A percentile compares a stretch with the other conserved stretches of the same genome.
These are phyloP conservation scores for Lolium rigidum DNA, from an alignment of 176 grass and related monocot genomes.

Conservation along the genomic window DNA sequence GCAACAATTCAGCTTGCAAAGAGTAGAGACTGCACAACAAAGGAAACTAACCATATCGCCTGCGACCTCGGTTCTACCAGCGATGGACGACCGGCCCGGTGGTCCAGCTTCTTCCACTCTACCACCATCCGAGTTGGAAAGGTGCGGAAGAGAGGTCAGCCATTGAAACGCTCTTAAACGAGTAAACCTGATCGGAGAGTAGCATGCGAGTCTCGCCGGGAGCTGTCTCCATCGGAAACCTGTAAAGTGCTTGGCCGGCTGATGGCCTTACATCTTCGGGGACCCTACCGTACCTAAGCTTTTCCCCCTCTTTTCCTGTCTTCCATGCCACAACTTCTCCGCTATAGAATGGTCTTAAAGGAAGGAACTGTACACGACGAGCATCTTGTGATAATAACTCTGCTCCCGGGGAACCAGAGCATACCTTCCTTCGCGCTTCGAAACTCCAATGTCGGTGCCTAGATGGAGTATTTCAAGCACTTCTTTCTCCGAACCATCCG, in stretches of 20 bases:
- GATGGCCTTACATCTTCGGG: slow-evolving; percentile 94
- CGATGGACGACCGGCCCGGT: slow-evolving; percentile 44
- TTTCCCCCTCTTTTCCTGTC: slow-evolving; percentile 82
- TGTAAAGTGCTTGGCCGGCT: slow-evolving; percentile 85
- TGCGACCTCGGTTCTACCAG: slow-evolving; percentile 43
- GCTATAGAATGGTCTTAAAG: slow-evolving; percentile 87
- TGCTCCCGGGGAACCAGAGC: slow-evolving; percentile 65
- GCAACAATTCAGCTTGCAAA: slow-evolving; percentile 1
- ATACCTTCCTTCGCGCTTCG: slow-evolving; percentile 56
- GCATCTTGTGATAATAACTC: slow-evolving; percentile 90
- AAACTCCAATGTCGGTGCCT: slow-evolving; percentile 60
- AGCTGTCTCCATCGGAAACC: slow-evolving; percentile 77
- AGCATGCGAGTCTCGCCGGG: slow-evolving; percentile 69
- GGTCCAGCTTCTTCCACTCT: slow-evolving; percentile 45
- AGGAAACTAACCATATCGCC: slow-evolving; percentile 59
- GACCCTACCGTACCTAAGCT: slow-evolving; percentile 88
- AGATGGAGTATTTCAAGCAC: slow-evolving; percentile 70
- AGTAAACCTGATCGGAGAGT: slow-evolving; percentile 89
- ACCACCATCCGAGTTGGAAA: slow-evolving; percentile 46
- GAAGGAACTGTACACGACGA: slow-evolving; percentile 94
- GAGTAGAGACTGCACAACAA: slow-evolving; percentile 21
- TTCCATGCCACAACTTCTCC: slow-evolving; percentile 98
- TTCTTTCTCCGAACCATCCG: slow-evolving; percentile 86
- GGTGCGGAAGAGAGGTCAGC: slow-evolving; percentile 57
- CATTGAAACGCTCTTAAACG: slow-evolving; percentile 88